Evolutionary conservation across 1,284 basidiomycete genomes (phyloP).

Genomic region (Ustilago esculenta): DNA sequence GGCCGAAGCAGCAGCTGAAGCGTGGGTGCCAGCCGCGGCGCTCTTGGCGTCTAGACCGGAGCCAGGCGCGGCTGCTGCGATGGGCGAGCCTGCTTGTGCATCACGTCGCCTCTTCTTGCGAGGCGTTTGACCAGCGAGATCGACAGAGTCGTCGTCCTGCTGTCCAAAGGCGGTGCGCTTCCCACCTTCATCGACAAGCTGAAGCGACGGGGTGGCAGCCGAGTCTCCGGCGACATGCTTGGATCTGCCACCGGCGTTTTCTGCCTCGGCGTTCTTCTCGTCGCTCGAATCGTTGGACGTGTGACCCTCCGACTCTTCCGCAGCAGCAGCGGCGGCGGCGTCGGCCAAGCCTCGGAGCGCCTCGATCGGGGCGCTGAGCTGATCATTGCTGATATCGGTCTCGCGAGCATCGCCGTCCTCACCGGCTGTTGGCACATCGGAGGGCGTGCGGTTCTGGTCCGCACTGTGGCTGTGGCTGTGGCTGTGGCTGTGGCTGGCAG

Average conservation of each 20-base stretch:
- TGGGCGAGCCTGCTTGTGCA: conserved; percentile 11
- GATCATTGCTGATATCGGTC: conserved; percentile 48
- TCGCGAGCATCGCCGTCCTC: conserved; percentile 28
- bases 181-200: conserved; percentile 27
- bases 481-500: conserved; percentile 16
- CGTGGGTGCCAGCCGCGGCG: conserved; percentile 1
- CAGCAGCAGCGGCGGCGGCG: conserved; percentile 87
- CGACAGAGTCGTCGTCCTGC: conserved; percentile 5
- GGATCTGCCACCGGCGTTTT: background rate
- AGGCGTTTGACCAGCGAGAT: conserved; percentile 6
- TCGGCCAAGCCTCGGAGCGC: conserved; percentile 90
- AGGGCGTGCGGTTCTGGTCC: conserved; percentile 23
- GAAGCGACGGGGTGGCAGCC: conserved; percentile 14
- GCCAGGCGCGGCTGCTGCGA: background rate
- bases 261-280: conserved; percentile 14
- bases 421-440: conserved; percentile 11
- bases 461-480: conserved; percentile 12
- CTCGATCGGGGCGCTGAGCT: conserved; percentile 81
- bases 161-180: conserved; percentile 14
- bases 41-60: conserved; percentile 4
- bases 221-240: conserved; percentile 1
- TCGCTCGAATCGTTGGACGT: conserved; percentile 31
- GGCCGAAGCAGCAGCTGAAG: background rate
- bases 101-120: conserved; percentile 32
- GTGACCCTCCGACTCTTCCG: conserved; percentile 33